These are phyloP conservation scores for Sporothrix inflata DNA, from an alignment of 2,329 filamentous ascomycete genomes.

Conservation along the genomic window DNA sequence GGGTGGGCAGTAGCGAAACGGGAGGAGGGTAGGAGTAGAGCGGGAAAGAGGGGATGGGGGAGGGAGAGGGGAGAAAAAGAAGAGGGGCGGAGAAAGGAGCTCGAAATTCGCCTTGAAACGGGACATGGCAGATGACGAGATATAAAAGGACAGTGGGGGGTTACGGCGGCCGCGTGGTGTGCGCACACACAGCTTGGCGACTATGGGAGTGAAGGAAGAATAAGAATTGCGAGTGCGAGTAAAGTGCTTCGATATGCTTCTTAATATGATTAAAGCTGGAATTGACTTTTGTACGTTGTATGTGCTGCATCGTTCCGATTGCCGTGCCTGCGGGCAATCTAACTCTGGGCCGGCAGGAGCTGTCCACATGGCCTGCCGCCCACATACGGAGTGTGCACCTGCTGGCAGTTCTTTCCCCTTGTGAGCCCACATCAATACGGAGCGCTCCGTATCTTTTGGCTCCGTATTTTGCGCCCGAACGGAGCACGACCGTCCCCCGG, in stretches of 20 bases:
- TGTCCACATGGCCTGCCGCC: constrained; percentile 11
- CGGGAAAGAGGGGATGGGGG: not conserved
- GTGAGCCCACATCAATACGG: too few relatives aligned
- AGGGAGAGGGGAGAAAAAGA: not conserved
- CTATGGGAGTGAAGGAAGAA: not conserved
- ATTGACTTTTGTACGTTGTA: not conserved
- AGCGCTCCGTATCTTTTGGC: too few relatives aligned
- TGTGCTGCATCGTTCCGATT: constrained; percentile 12
- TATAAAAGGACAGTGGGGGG: constrained; percentile 6
- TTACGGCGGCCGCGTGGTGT: not conserved
- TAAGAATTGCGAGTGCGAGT: not conserved
- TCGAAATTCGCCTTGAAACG: not conserved
- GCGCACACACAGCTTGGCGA: not conserved
- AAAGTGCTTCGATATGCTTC: not conserved
- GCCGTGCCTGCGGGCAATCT: not conserved
- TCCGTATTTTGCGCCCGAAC: too few relatives aligned
- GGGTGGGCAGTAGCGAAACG: not conserved
- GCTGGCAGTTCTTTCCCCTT: not conserved
- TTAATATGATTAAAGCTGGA: not conserved
- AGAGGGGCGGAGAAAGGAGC: not conserved
- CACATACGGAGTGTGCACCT: not conserved
- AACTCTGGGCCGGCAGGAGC: not conserved
- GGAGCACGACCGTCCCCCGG: not conserved
- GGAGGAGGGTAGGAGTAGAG: constrained; percentile 5
- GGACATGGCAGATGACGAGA: constrained; percentile 2